Evolutionary conservation across 148 eudicot genomes (phyloP).

Genomic region (Dysphania ambrosioides): DNA sequence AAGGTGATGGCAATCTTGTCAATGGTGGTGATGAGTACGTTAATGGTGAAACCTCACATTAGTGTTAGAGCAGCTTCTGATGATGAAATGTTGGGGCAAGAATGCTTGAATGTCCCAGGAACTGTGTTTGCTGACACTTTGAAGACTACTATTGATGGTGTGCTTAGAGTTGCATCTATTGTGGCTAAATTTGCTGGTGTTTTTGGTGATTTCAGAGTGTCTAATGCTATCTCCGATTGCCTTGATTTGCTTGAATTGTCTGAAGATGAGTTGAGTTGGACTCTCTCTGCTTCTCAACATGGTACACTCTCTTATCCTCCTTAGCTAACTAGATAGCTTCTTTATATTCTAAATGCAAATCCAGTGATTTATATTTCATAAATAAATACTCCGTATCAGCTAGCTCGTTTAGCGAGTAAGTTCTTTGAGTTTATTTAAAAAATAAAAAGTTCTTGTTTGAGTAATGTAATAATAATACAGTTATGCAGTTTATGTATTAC

Average conservation of each 20-base stretch:
- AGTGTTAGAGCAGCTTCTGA: neutral
- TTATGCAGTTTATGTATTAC: no score
- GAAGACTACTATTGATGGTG: slow-evolving; percentile 42
- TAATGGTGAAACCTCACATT: neutral
- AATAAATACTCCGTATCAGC: neutral
- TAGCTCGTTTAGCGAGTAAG: no score
- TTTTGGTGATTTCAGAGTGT: slow-evolving; percentile 55
- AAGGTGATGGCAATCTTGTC: slow-evolving; percentile 4
- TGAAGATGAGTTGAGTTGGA: slow-evolving; percentile 44
- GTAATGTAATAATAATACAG: no score
- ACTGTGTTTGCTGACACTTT: slow-evolving; percentile 45
- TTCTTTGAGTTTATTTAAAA: no score
- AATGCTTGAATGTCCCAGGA: slow-evolving; percentile 46
- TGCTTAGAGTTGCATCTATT: slow-evolving; percentile 41
- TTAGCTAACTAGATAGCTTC: no score
- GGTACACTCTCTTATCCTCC: slow-evolving; percentile 21
- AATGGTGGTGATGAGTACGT: neutral
- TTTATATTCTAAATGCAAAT: no score
- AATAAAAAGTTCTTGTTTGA: no score
- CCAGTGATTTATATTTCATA: neutral
- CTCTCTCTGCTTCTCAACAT: slow-evolving; percentile 58
- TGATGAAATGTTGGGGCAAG: slow-evolving; percentile 15
- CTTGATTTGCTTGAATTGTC: slow-evolving; percentile 72
- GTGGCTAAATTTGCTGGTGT: slow-evolving; percentile 36
- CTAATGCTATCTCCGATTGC: slow-evolving; percentile 69